Evolutionary conservation across 352 stramenopile species (phyloP).

Genomic region (Phytophthora hibernalis): DNA sequence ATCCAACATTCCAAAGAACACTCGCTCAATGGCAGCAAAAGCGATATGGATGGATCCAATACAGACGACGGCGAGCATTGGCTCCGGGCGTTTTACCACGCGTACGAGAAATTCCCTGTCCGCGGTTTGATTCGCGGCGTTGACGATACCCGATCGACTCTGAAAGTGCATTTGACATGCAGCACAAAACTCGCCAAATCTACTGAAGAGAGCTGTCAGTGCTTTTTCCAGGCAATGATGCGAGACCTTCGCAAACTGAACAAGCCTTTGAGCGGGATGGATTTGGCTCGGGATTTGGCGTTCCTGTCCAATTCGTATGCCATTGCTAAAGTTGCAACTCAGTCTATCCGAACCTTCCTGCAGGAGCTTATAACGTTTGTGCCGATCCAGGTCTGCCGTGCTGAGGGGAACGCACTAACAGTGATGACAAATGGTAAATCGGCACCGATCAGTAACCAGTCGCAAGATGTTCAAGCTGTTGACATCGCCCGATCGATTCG

Average conservation of each 20-base stretch:
- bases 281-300: constrained; percentile 33
- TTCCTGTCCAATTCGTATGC: constrained; percentile 16
- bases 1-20: constrained; percentile 50
- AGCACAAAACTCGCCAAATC: constrained; percentile 3
- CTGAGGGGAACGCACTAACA: constrained; percentile 62
- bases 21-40: constrained; percentile 25
- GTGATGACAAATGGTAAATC: constrained; percentile 61
- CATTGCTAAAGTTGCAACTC: constrained; percentile 5
- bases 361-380: constrained; percentile 69
- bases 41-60: constrained; percentile 9
- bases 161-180: constrained; percentile 40
- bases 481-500: constrained; percentile 63
- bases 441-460: constrained; percentile 20
- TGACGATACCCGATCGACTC: constrained; percentile 25
- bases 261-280: constrained; percentile 57
- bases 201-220: constrained; percentile 21
- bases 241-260: constrained; percentile 58
- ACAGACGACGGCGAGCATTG: constrained; percentile 29
- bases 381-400: constrained; percentile 78
- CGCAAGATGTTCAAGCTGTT: constrained; percentile 34
- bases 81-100: constrained; percentile 41
- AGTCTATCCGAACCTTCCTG: constrained; percentile 24
- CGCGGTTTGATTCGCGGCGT: constrained; percentile 41
- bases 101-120: constrained; percentile 43
- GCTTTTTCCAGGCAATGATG: constrained; percentile 52